Evolutionary conservation across 805 yeast genomes (phyloP).

Genomic region (Pichia insulana): DNA sequence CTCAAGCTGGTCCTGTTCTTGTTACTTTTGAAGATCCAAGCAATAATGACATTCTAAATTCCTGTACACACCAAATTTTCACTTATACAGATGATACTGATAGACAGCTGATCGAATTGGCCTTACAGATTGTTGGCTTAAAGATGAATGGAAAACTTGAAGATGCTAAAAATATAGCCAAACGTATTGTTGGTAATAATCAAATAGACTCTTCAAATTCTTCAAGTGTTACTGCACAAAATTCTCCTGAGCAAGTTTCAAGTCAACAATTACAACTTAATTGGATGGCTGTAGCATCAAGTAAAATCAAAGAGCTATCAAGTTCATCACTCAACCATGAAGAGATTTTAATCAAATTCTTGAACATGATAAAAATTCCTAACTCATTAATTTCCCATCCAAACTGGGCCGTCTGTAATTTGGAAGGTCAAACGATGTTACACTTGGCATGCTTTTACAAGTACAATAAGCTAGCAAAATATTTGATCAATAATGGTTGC

Average conservation of each 20-base stretch:
- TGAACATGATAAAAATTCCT: constrained; percentile 53
- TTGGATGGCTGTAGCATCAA: constrained; percentile 48
- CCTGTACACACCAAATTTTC: constrained; percentile 49
- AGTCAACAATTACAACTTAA: constrained; percentile 17
- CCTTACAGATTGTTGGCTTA: constrained; percentile 91
- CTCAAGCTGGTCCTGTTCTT: constrained; percentile 81
- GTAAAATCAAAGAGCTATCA: constrained; percentile 40
- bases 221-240: constrained; percentile 8
- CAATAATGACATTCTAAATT: constrained; percentile 9
- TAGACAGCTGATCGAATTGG: constrained; percentile 86
- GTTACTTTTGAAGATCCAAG: constrained; percentile 55
- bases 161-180: constrained; percentile 90
- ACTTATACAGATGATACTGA: constrained; percentile 95
- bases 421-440: constrained; percentile 78
- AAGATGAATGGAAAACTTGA: constrained; percentile 95
- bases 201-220: constrained; percentile 11
- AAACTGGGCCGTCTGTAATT: constrained; percentile 74
- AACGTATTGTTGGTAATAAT: constrained; percentile 72
- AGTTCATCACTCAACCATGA: constrained; percentile 38
- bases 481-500: constrained; percentile 55
- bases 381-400: constrained; percentile 53
- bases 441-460: constrained; percentile 81
- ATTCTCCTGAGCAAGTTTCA: constrained; percentile 10
- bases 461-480: constrained; percentile 50
- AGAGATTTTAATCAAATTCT: constrained; percentile 40